phyloP scores from a whole-genome alignment of 1,284 basidiomycete genomes.

The Leccinum fallax region DNA sequence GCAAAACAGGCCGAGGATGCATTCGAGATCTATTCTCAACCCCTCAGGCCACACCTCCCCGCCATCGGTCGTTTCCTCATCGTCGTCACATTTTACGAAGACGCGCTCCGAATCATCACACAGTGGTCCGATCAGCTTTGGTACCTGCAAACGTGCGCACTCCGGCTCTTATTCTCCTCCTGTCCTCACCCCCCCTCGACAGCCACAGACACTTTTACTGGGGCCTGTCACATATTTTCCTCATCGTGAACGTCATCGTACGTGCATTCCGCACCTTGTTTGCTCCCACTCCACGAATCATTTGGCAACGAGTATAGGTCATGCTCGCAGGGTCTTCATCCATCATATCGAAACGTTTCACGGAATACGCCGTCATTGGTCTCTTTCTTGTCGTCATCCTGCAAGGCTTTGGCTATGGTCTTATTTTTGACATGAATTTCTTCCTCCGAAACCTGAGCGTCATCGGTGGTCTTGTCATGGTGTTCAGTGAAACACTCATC shows the following conservation, averaged over 20 bases:
- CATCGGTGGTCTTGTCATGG: conserved; percentile 95
- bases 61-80: conserved; percentile 96
- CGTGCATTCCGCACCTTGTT: conserved; percentile 39
- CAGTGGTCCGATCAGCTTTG: conserved; percentile 97
- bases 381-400: conserved; percentile 91
- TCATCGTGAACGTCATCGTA: conserved; percentile 90
- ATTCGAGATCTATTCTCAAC: conserved; percentile 92
- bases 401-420: conserved; percentile 93
- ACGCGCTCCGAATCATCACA: conserved; percentile 90
- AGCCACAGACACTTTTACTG: conserved; percentile 94
- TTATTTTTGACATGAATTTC: conserved; percentile 98
- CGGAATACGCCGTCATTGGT: conserved; percentile 88
- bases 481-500: conserved; percentile 93
- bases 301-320: conserved; percentile 52
- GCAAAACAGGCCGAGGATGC: conserved; percentile 88
- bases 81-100: conserved; percentile 98
- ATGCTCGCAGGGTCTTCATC: conserved; percentile 90
- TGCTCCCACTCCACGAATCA: neutral
- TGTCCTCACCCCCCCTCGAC: conserved; percentile 8
- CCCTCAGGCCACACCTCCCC: conserved; percentile 93
- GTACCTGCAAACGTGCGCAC: conserved; percentile 81
- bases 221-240: conserved; percentile 93
- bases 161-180: conserved; percentile 2
- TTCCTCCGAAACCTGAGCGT: conserved; percentile 97
- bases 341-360: conserved; percentile 86